Evolutionary conservation across 176 grass and related monocot genomes (phyloP).

Genomic region (Aechmea fasciata): DNA sequence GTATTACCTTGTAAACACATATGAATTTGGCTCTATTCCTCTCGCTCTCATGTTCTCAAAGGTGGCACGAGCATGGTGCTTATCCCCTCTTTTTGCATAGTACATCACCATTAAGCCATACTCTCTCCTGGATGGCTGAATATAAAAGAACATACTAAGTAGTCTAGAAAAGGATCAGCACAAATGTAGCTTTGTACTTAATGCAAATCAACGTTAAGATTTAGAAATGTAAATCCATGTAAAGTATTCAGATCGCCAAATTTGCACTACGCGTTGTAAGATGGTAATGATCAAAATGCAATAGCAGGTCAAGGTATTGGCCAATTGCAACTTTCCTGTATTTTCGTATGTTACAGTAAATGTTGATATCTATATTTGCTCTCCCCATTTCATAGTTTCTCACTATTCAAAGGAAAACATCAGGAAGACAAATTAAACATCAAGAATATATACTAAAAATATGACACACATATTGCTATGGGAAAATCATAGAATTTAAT

Average conservation of each 20-base stretch:
- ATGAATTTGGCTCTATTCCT: conserved; percentile 86
- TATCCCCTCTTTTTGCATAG: conserved; percentile 97
- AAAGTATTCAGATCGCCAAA: background rate
- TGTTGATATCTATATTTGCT: too few relatives aligned
- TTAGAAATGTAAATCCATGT: background rate
- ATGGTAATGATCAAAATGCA: background rate
- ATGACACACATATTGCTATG: background rate
- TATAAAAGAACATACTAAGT: conserved; percentile 15
- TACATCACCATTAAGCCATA: conserved; percentile 87
- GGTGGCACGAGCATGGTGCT: conserved; percentile 88
- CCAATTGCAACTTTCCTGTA: too few relatives aligned
- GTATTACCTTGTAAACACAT: conserved; percentile 78
- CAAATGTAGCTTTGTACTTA: background rate
- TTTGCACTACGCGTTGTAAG: background rate
- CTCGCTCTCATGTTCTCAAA: conserved; percentile 99
- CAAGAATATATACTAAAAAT: background rate
- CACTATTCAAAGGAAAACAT: too few relatives aligned
- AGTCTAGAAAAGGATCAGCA: background rate
- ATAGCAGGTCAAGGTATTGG: too few relatives aligned
- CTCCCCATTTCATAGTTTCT: too few relatives aligned
- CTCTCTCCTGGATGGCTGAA: conserved; percentile 86
- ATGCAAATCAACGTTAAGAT: background rate
- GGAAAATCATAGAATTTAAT: background rate
- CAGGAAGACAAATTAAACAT: background rate
- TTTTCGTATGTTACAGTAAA: too few relatives aligned